phyloP scores from a whole-genome alignment of 2,329 filamentous ascomycete genomes.

The Fusarium sublunatum region DNA sequence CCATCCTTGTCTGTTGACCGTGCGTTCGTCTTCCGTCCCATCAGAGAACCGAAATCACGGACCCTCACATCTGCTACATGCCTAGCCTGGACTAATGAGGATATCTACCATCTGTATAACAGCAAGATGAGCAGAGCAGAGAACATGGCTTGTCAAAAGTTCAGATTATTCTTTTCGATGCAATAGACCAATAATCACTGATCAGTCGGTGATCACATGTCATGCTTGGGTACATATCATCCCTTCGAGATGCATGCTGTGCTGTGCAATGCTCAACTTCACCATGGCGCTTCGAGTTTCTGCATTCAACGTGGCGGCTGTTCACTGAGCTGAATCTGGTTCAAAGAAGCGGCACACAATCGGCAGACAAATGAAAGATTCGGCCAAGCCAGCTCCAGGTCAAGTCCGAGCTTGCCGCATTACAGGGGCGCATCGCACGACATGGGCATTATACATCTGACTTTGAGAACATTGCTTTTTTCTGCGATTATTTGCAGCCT shows the following conservation, averaged over 20 bases:
- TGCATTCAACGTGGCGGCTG: conserved; percentile 47
- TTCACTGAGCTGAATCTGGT: conserved; percentile 41
- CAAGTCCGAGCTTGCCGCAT: conserved; percentile 24
- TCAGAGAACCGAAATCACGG: conserved; percentile 44
- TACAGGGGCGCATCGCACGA: conserved; percentile 15
- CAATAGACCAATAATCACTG: conserved; percentile 9
- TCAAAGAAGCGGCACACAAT: conserved; percentile 27
- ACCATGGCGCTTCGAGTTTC: conserved; percentile 42
- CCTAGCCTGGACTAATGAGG: not conserved
- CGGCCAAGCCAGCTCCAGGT: conserved; percentile 18
- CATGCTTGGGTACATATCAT: conserved; percentile 19
- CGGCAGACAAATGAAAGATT: conserved; percentile 28
- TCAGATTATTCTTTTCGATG: conserved; percentile 2
- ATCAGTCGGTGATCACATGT: conserved; percentile 20
- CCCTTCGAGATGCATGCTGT: conserved; percentile 24
- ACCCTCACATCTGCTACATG: conserved; percentile 37
- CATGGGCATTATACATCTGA: conserved; percentile 6
- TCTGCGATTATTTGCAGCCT: conserved; percentile 2
- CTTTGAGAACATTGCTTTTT: conserved; percentile 6
- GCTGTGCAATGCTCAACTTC: conserved; percentile 30
- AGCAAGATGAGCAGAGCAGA: conserved; percentile 10
- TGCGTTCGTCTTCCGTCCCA: conserved; percentile 43
- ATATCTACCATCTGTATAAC: no score
- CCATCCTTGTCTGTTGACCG: conserved; percentile 41
- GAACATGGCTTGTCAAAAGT: not conserved